Base-by-base conservation (phyloP, 208 protist genomes). In the Leishmania tropica region DNA sequence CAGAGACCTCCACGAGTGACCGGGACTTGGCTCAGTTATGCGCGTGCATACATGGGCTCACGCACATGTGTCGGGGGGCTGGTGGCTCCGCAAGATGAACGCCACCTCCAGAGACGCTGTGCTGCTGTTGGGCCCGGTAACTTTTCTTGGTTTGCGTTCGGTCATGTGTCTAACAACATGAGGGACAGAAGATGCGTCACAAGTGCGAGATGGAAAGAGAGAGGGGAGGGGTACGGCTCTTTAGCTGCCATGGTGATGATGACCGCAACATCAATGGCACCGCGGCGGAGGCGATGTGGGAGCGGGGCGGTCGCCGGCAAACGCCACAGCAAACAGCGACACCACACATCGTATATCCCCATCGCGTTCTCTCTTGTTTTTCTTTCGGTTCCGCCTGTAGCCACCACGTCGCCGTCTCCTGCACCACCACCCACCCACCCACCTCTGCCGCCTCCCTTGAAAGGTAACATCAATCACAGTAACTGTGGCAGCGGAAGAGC, bases 161-260 rank as follows among this genome's bases (percentile, higher is more conserved):
- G 58, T 45, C 65, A 70, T 7, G 35, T 3, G 37, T 24, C 35
- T 8, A 21, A 28, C 65, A 45, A 24, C 15, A 19, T 15, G 65
- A 45, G 19, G 15, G 65, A 45, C 58, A 70, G 35, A 45, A 19
- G 11, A 70, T 42, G 62, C 37, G 19, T 60, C 53, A 65, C 62
- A 79, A 79, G 78, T 15, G 65, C 6, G 60, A 65, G 60, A 13
- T 24, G 6, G 73, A 78, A 81, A 24, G 76, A 51, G 35, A 54
- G n/a, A 79, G 15, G 78, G 79, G 64, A 47, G 4, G 75, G 67
- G 58, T 31, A 17, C 58, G n/a, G 19, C 58, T 64, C 58, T 64
- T 31, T 3, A 11, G n/a, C 24, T 64, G 58, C 58, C 58, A 31
- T 64, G 58, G 10, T 15, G 58, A 64, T 64, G 28, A 64, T 8